A percentile compares a stretch with the other conserved stretches of the same genome.
Conservation (phyloP, 352 stramenopile species). For the Globisporangium radiosum region DNA sequence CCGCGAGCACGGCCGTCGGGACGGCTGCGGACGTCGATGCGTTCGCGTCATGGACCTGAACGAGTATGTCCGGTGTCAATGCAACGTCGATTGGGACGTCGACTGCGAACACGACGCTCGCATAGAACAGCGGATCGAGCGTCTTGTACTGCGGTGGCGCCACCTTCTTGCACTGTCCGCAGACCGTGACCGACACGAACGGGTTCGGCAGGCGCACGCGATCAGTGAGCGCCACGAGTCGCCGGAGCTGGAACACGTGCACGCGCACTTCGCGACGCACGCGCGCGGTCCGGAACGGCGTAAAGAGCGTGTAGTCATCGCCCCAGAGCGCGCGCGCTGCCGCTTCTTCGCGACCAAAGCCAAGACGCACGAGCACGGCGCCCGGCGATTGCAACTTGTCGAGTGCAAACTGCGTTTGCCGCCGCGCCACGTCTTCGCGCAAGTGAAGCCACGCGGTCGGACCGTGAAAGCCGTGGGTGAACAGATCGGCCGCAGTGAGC, state of each 20-base stretch:
- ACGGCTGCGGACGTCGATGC: slow-evolving; percentile 20
- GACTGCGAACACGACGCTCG: slow-evolving; percentile 57
- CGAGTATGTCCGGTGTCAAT: slow-evolving; percentile 63
- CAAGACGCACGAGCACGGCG: slow-evolving; percentile 41
- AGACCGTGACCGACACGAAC: slow-evolving; percentile 72
- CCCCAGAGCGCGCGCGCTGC: slow-evolving; percentile 49
- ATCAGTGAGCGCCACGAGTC: slow-evolving; percentile 36
- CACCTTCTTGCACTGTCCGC: slow-evolving; percentile 52
- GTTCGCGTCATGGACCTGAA: slow-evolving; percentile 62
- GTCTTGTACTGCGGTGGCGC: slow-evolving; percentile 35
- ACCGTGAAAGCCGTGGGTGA: slow-evolving; percentile 31
- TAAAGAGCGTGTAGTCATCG: slow-evolving; percentile 32
- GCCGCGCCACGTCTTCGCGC: slow-evolving; percentile 48
- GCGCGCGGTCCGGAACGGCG: slow-evolving; percentile 34
- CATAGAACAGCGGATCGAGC: slow-evolving; percentile 74
- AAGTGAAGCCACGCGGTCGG: slow-evolving; percentile 54
- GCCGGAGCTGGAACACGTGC: slow-evolving; percentile 78
- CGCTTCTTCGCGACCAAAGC: slow-evolving; percentile 65
- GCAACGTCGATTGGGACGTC: slow-evolving; percentile 40
- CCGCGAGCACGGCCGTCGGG: slow-evolving; percentile 24
- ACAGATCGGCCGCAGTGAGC: slow-evolving; percentile 29
- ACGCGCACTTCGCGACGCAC: slow-evolving; percentile 69
- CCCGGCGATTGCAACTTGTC: slow-evolving; percentile 47
- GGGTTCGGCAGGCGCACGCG: slow-evolving; percentile 59
- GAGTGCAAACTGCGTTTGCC: slow-evolving; percentile 47